Base-by-base conservation (phyloP, 371 early-diverging fungal species). In the Lichtheimia hyalospora region DNA sequence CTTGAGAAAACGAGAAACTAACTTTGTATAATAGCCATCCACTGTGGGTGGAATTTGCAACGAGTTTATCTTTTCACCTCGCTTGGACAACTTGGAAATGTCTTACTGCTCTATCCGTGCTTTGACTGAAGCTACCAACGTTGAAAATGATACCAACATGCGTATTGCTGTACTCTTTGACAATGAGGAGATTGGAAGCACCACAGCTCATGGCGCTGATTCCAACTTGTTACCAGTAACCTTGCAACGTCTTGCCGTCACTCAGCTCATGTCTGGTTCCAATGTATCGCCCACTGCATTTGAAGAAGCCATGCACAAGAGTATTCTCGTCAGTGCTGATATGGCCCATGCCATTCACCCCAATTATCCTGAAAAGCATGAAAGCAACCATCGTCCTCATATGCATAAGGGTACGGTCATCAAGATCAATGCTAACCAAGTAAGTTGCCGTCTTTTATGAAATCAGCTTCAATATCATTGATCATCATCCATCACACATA, bases 161-260 rank as follows among this genome's bases (percentile, higher is more conserved):
- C 92, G 96, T 60, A 71, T 99, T 58, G 84, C 94, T 18, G 86
- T 92, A 13, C 82, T 97, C 13, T 99, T 98, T 68, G 99, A 98
- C 73, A 95, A 97, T 75, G 99, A 99, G 78, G 99, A 99, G 67
- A 86, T 98, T 49, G 99, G 99, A n/a, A 95, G 96, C 39, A 73
- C 71, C n/a, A 91, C 96, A 21, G 96, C 96, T 5, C 89, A 94
- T 62, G 99, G 99, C 48, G 99, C 99, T 16, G 92, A 92, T 67
- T 96, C 96, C 7, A 89, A 91, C 58, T 75, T 97, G 62, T 75
- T 97, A 44, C 93, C 91, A 49, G 66, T 82, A 10, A 84, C 90
- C 6, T 66, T 94, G 41, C 83, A 86, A 56, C 83, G 94, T 51
- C 66, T 91, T 46, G 67, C 68, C 8, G 70, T 63, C 20, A 76